Base-by-base conservation (phyloP, 139 green algal species). In the Micromonas commoda region DNA sequence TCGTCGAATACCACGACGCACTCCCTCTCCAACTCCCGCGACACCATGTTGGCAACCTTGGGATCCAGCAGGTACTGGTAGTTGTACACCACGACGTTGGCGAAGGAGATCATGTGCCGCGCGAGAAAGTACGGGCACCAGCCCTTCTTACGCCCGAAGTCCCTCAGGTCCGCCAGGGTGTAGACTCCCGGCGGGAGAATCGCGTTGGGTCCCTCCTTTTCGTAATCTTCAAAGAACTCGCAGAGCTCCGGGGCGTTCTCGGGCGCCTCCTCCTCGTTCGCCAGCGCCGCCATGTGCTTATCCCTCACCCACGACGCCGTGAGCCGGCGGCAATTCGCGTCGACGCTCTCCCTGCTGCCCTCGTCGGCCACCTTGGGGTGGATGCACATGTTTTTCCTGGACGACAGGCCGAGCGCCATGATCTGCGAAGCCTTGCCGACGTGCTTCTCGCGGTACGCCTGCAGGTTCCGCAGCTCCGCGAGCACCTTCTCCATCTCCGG, bases 91-190 rank as follows among this genome's bases (percentile, higher is more conserved):
- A 99, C 83, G 6, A 98, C 94, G 78, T 98, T 99, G 75, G 92
- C 88, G 82, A 92, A 96, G 20, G 89, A 82, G 54, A 99, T 91
- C 93, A 97, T 97, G 85, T 96, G 94, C 31, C 96, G 88, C 29
- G 95, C 95, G 57, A 98, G 83, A 81, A 97, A 99, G 85, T 99
- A 99, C 37, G 96, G 96, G 87, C 96, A 99, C 92, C 90, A 97
- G 54, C 90, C 88, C 32, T 92, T 86, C 82, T 97, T 91, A 76
- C 90, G 88, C 1, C 96, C 95, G 79, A 92, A 91, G 54, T 84
- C 76, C 0, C 91, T 85, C 88, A 98, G 69, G 45, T 89, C 85
- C n/a, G 81, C 51, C 13, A 89, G 76, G 57, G 84, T 81, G 60
- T 86, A 84, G 29, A 81, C 80, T 81, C 90, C 90, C 60, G 91